phyloP scores from a whole-genome alignment of 805 yeast species.

The Candida tammaniensis region DNA sequence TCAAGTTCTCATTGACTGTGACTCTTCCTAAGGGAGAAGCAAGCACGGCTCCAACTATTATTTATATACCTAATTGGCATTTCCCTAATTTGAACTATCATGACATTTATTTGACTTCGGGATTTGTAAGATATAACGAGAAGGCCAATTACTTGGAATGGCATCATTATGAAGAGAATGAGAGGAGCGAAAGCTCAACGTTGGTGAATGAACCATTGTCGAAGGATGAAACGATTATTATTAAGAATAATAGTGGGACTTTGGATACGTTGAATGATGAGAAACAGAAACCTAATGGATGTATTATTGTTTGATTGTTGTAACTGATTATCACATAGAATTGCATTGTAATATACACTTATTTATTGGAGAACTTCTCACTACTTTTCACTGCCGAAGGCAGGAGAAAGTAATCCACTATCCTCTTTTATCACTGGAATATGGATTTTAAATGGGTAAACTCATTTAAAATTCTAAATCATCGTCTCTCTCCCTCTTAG shows the following conservation, averaged over 20 bases:
- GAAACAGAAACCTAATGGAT: slow-evolving; percentile 1
- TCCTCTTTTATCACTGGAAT: no score
- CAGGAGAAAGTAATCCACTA: no score
- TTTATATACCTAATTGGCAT: slow-evolving; percentile 74
- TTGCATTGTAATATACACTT: background rate
- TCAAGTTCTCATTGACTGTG: slow-evolving; percentile 49
- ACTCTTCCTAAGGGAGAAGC: slow-evolving; percentile 6
- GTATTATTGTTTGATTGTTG: slow-evolving; percentile 2
- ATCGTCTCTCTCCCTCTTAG: slow-evolving; percentile 35
- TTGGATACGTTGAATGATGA: slow-evolving; percentile 22
- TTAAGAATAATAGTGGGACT: slow-evolving; percentile 37
- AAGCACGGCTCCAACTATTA: slow-evolving; percentile 45
- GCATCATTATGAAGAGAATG: slow-evolving; percentile 45
- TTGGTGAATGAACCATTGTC: slow-evolving; percentile 6
- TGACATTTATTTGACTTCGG: slow-evolving; percentile 53
- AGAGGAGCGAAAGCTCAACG: slow-evolving; percentile 12
- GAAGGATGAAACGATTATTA: slow-evolving; percentile 29
- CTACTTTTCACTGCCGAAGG: no score
- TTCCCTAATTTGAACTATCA: slow-evolving; percentile 49
- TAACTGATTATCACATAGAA: no score
- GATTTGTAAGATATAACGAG: slow-evolving; percentile 52
- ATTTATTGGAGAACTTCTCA: slow-evolving; percentile 5
- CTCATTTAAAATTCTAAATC: slow-evolving; percentile 27
- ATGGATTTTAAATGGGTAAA: background rate
- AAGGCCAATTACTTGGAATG: slow-evolving; percentile 61